Percentiles rank a stretch among this genome's conserved stretches.
These are phyloP conservation scores for Diaporthe sp. DNA, from an alignment of 2,329 filamentous ascomycete genomes.

Conservation along the genomic window DNA sequence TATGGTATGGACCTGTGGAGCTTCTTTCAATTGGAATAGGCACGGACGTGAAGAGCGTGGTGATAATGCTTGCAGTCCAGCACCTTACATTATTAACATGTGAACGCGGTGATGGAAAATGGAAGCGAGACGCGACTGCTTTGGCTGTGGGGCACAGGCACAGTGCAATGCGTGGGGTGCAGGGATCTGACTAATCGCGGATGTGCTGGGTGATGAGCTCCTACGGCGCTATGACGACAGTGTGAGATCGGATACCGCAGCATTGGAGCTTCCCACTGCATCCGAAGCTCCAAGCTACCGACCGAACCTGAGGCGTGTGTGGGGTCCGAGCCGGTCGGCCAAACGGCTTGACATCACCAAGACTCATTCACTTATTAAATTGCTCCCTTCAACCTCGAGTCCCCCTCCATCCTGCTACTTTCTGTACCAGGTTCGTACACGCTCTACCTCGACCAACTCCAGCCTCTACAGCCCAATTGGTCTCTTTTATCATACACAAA, in stretches of 20 bases:
- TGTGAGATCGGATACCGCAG: conserved; percentile 9
- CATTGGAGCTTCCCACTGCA: conserved; percentile 27
- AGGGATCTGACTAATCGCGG: not conserved
- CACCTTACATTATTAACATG: conserved; percentile 6
- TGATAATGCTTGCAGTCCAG: not conserved
- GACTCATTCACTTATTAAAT: conserved; percentile 16
- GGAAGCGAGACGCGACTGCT: conserved; percentile 19
- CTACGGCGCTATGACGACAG: conserved; percentile 14
- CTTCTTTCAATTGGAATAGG: not conserved
- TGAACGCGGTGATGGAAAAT: conserved; percentile 27
- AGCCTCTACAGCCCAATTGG: conserved; percentile 2
- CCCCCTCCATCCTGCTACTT: not conserved
- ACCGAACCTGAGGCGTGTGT: not conserved
- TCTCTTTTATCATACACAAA: conserved; percentile 1
- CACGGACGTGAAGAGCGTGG: not conserved
- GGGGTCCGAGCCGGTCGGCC: conserved; percentile 23
- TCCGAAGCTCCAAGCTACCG: conserved; percentile 34
- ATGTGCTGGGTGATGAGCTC: conserved; percentile 1
- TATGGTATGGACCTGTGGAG: not conserved
- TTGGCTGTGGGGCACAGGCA: not conserved
- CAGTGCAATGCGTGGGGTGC: not conserved
- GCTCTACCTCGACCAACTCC: conserved; percentile 2
- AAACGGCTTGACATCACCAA: conserved; percentile 31
- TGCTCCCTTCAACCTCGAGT: not conserved
- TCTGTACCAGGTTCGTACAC: conserved; percentile 26